These are phyloP conservation scores for Wakefieldia striispora DNA, from an alignment of 768 basidiomycete species.

Conservation along the genomic window DNA sequence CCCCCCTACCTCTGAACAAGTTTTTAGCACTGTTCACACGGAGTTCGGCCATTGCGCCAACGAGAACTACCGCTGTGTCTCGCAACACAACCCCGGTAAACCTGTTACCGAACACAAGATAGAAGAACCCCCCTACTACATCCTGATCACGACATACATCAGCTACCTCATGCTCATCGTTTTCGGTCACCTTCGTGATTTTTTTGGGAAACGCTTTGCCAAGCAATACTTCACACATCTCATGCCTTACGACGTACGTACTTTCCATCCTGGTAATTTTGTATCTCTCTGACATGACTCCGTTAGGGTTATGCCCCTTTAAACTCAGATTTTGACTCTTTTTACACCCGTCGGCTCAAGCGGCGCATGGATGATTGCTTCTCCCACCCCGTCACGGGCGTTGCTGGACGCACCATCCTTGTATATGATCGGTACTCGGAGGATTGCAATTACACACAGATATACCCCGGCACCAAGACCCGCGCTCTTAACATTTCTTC, in stretches of 20 bases:
- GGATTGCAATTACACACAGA: slow-evolving; percentile 78
- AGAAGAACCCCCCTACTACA: slow-evolving; percentile 89
- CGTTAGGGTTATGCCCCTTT: slow-evolving; percentile 93
- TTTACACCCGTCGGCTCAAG: slow-evolving; percentile 96
- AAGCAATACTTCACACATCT: slow-evolving; percentile 75
- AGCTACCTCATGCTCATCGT: slow-evolving; percentile 91
- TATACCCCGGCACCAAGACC: slow-evolving; percentile 74
- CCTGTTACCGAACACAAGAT: slow-evolving; percentile 56
- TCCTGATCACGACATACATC: slow-evolving; percentile 88
- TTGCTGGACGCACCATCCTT: slow-evolving; percentile 90
- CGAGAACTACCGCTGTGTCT: slow-evolving; percentile 66
- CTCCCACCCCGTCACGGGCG: slow-evolving; percentile 87
- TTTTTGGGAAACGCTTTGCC: slow-evolving; percentile 82
- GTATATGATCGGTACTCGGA: slow-evolving; percentile 80
- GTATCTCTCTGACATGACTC: slow-evolving; percentile 3
- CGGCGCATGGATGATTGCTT: slow-evolving; percentile 95
- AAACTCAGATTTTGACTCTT: slow-evolving; percentile 98
- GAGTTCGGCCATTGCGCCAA: slow-evolving; percentile 93
- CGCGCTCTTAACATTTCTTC: slow-evolving; percentile 96
- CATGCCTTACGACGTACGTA: slow-evolving; percentile 76
- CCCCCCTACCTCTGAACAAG: slow-evolving; percentile 81
- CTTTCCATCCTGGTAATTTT: not conserved
- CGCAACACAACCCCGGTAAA: slow-evolving; percentile 50
- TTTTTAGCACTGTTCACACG: slow-evolving; percentile 75
- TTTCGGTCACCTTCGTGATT: slow-evolving; percentile 92